Base-by-base conservation (phyloP, 768 basidiomycete genomes). In the Boletus reticuloceps region DNA sequence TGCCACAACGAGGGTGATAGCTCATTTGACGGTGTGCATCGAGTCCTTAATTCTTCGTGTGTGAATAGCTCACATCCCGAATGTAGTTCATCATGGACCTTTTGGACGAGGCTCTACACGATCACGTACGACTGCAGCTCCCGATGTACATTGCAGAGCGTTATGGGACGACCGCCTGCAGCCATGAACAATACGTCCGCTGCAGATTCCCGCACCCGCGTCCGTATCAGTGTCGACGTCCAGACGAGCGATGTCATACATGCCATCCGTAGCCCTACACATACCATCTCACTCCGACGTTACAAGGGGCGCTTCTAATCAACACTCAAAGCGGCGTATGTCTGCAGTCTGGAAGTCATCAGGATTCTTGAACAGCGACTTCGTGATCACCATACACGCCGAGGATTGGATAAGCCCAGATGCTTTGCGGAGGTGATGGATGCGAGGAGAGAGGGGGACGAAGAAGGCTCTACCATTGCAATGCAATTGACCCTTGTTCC, bases 401-500 rank as follows among this genome's bases (percentile, higher is more conserved):
- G 69, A 77, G 2, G 72, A 6, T 64, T 86, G 2, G 83, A 84
- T 59, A 59, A 66, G 9, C 82, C 85, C 2, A 75, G 83, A 10
- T 84, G 82, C 55, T 80, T 85, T 61, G 82, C 77, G 1, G 82
- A 85, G 58, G 59, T 74, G 3, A 68, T 73, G 44, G 14, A n/a
- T n/a, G 32, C 38, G 7, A 34, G 55, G 37, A 36, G 65, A 51
- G 41, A 58, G 51, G 32, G 16, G 12, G 39, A 25, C 9, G 6
- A 25, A 9, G 43, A 47, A 8, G 45, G 16, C 1, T 59, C 68
- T 39, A 77, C 78, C 1, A 61, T 82, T 2, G 82, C 82, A 0
- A 67, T 85, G 70, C 82, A 81, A 39, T 63, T 84, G 34, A 79
- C 77, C 0, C 62, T 86, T n/a, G 75, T 86, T 5, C 83, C 84